A percentile compares a stretch with the other conserved stretches of the same genome.
phyloP scores from a whole-genome alignment of 83 land plant genomes.

The Picea abies region DNA sequence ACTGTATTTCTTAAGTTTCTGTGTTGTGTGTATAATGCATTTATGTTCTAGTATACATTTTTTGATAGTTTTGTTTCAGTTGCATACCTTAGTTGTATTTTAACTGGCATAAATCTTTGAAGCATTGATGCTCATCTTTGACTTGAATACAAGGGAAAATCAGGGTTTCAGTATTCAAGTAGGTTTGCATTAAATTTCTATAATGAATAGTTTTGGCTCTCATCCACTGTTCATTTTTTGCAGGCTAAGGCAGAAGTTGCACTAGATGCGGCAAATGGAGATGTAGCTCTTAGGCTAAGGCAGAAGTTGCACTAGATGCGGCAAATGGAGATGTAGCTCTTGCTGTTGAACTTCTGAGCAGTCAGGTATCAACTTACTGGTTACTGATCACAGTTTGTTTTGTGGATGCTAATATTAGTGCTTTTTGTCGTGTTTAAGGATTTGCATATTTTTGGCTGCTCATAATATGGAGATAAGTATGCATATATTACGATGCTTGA shows the following conservation, averaged over 20 bases:
- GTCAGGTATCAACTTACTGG: background rate
- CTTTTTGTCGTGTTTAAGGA: background rate
- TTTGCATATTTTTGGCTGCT: background rate
- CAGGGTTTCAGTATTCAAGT: background rate
- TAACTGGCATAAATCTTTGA: background rate
- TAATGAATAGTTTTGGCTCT: background rate
- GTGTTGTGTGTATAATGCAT: background rate
- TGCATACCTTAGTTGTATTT: background rate
- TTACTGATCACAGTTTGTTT: background rate
- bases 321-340: constrained; percentile 14
- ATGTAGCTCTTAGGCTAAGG: constrained; percentile 7
- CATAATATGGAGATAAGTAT: no score
- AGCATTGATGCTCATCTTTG: background rate
- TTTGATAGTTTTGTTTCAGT: background rate
- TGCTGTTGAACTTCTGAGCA: constrained; percentile 17
- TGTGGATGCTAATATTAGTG: background rate
- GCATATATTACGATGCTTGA: background rate
- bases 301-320: constrained; percentile 14
- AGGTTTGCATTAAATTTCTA: no score
- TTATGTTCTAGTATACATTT: background rate
- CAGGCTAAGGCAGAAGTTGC: constrained; percentile 18
- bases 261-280: constrained; percentile 15
- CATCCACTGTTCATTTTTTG: background rate
- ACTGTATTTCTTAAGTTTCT: background rate
- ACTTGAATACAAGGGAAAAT: background rate